Evolutionary conservation across 2,329 filamentous ascomycete species (phyloP).

Genomic region (Aspergillus ruber): DNA sequence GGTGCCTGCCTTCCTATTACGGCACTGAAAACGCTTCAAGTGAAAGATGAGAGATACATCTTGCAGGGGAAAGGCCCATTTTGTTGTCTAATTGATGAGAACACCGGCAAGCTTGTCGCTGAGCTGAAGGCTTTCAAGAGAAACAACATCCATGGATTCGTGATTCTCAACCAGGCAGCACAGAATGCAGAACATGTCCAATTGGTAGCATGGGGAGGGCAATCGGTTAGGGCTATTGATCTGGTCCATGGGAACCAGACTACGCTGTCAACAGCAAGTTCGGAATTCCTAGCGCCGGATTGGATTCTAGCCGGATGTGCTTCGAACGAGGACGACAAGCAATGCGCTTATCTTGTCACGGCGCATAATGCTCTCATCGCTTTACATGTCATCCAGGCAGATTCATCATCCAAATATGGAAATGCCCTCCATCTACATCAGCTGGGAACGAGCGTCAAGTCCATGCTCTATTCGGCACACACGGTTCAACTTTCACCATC

Average conservation of each 20-base stretch:
- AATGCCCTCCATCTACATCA: slow-evolving; percentile 27
- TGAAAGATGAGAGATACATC: slow-evolving; percentile 23
- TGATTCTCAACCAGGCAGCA: slow-evolving; percentile 17
- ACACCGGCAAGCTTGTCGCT: slow-evolving; percentile 21
- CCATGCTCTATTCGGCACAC: slow-evolving; percentile 81
- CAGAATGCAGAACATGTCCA: slow-evolving; percentile 11
- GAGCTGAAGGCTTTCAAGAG: slow-evolving; percentile 29
- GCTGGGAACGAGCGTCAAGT: slow-evolving; percentile 55
- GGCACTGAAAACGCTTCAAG: slow-evolving; percentile 28
- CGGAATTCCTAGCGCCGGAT: slow-evolving; percentile 53
- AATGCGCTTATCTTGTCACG: slow-evolving; percentile 60
- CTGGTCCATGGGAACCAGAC: slow-evolving; percentile 7
- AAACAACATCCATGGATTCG: slow-evolving; percentile 35
- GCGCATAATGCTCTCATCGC: slow-evolving; percentile 77
- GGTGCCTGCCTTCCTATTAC: slow-evolving; percentile 40
- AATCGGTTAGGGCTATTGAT: slow-evolving; percentile 45
- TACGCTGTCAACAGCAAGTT: slow-evolving; percentile 24
- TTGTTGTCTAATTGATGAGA: slow-evolving; percentile 27
- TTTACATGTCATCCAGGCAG: slow-evolving; percentile 28
- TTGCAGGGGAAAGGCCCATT: slow-evolving; percentile 36
- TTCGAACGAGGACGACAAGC: slow-evolving; percentile 20
- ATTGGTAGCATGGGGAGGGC: slow-evolving; percentile 64
- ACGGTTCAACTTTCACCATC: slow-evolving; percentile 55
- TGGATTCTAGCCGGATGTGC: slow-evolving; percentile 68
- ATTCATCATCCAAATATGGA: slow-evolving; percentile 9